Base-by-base conservation (phyloP, 1,139 yeast genomes). In the Blastobotrys arbuscula region DNA sequence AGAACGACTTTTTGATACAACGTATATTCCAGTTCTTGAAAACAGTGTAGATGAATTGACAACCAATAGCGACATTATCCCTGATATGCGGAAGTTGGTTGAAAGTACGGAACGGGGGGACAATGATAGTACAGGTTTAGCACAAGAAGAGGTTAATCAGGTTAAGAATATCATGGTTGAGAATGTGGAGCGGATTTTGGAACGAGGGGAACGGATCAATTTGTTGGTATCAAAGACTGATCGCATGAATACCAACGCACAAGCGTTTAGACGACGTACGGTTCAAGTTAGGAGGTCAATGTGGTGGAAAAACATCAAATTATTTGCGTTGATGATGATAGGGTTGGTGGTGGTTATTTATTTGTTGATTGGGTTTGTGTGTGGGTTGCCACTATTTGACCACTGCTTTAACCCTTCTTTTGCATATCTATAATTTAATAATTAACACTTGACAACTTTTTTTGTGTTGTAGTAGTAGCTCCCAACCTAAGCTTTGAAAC, bases 181-280 rank as follows among this genome's bases (percentile, higher is more conserved):
- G 50, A 71, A 70, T 53, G 67, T 71, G 26, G 75, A 71, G 50
- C 57, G 70, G 40, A 63, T 89, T 23, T 71, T 89, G 60, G 81
- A 81, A 59, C 75, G 97, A 49, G 96, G 95, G 12, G 96, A 88
- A 59, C 76, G 86, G 50, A 79, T 89, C 51, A 79, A 81, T 54
- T 67, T 78, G 44, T 72, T 89, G 53, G 95, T 88, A 16, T 85
- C 83, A 62, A 89, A 89, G 63, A 88, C 96, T 1, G 86, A 85
- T 55, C 73, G 82, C 48, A 74, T 88, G 65, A 86, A 84, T 55
- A 74, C 76, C 26, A 78, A 81, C 33, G 79, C 95, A 4, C 78
- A 74, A 67, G 77, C 84, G 41, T 89, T 89, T 62, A 82, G 87
- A 56, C 80, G 83, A 55, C 75, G 82, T 51, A 85, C 96, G 0